Percentiles rank a stretch among this genome's conserved stretches.
Conservation (phyloP, 2,329 filamentous ascomycete species). For the Colletotrichum viniferum region DNA sequence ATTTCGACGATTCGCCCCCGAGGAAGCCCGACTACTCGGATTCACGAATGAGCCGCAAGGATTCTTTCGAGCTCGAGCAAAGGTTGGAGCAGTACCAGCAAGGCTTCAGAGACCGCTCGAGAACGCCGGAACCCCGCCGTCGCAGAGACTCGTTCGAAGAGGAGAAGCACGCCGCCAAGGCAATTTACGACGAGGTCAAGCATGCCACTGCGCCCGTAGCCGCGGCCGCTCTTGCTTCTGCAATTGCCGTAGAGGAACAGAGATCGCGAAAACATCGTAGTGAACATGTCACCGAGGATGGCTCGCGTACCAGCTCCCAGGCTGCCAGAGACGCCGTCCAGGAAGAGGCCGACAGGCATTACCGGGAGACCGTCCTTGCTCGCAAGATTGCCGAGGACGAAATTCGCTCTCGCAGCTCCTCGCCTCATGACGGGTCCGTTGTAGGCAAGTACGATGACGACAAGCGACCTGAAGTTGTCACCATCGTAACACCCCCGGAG, state of each 20-base stretch:
- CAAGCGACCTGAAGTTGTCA: conserved; percentile 36
- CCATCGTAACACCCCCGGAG: conserved; percentile 60
- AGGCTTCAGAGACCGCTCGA: conserved; percentile 25
- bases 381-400: conserved; percentile 59
- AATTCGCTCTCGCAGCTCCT: conserved; percentile 55
- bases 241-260: conserved; percentile 47
- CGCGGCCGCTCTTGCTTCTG: conserved; percentile 50
- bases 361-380: conserved; percentile 59
- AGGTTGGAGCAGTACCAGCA: conserved; percentile 31
- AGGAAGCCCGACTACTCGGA: conserved; percentile 27
- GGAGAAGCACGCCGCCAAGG: conserved; percentile 48
- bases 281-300: conserved; percentile 35
- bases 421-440: conserved; percentile 56
- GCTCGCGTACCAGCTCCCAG: conserved; percentile 35
- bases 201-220: conserved; percentile 54
- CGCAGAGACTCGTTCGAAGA: conserved; percentile 31
- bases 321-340: conserved; percentile 50
- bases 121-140: conserved; percentile 25
- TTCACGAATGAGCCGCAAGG: conserved; percentile 51
- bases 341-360: conserved; percentile 62
- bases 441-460: conserved; percentile 56
- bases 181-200: conserved; percentile 49
- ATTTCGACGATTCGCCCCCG: conserved; percentile 45
- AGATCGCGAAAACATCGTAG: conserved; percentile 36
- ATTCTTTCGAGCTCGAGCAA: conserved; percentile 51